Conservation (phyloP, 192 early-diverging fungal species). For the Umbelopsis vinacea region DNA sequence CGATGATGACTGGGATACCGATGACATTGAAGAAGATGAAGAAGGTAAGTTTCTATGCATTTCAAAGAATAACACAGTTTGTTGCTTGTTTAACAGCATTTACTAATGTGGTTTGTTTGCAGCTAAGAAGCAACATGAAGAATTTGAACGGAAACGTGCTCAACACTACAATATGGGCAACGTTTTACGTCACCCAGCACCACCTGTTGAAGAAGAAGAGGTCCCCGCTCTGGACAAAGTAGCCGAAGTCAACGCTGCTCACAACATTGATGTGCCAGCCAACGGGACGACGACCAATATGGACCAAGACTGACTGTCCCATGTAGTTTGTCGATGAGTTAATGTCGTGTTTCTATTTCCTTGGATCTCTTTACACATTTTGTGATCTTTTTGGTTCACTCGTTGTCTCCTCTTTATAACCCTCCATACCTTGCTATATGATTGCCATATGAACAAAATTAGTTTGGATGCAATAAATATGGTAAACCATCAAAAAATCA, state of each 20-base stretch:
- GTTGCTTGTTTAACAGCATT: neutral
- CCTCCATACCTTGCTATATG: neutral
- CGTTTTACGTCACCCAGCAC: slow-evolving; percentile 61
- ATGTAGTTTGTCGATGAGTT: neutral
- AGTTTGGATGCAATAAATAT: no score
- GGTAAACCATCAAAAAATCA: no score
- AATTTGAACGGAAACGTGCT: slow-evolving; percentile 78
- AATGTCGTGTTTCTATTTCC: neutral
- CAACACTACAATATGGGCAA: slow-evolving; percentile 92
- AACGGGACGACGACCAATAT: neutral
- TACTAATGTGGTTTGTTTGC: neutral
- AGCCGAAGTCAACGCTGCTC: slow-evolving; percentile 7
- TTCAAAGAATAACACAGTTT: neutral
- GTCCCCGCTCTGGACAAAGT: slow-evolving; percentile 44
- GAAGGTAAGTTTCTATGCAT: slow-evolving; percentile 48
- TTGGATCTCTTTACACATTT: neutral
- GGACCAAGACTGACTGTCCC: neutral
- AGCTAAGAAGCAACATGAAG: slow-evolving; percentile 62
- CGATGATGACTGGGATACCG: slow-evolving; percentile 63
- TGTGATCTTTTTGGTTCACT: neutral
- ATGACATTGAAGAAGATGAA: slow-evolving; percentile 60
- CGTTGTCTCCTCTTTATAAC: neutral
- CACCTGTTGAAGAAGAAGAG: slow-evolving; percentile 58
- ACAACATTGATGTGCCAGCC: slow-evolving; percentile 5
- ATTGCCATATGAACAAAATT: no score